These are phyloP conservation scores for Phaeosphaeriaceae sp. DNA, from an alignment of 2,329 filamentous ascomycete genomes.

Conservation along the genomic window DNA sequence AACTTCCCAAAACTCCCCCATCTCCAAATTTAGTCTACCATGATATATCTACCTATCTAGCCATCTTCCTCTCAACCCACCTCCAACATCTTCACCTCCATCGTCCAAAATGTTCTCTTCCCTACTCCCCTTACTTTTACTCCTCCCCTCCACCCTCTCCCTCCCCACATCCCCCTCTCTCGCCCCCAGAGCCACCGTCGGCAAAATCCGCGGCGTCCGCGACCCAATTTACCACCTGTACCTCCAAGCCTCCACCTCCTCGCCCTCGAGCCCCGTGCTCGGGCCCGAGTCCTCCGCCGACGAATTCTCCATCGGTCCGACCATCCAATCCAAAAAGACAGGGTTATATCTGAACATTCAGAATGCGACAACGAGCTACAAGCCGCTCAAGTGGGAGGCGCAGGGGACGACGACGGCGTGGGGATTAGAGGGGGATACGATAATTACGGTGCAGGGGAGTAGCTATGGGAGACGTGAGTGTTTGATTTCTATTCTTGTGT, in stretches of 20 bases:
- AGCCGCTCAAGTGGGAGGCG: slow-evolving; percentile 58
- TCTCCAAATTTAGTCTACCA: neutral
- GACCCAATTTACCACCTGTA: slow-evolving; percentile 63
- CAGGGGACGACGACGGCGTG: slow-evolving; percentile 57
- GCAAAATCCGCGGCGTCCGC: slow-evolving; percentile 60
- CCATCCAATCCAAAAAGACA: slow-evolving; percentile 60
- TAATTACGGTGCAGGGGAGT: slow-evolving; percentile 57
- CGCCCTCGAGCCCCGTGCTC: slow-evolving; percentile 57
- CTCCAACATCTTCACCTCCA: neutral
- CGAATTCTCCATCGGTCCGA: slow-evolving; percentile 59
- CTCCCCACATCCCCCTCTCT: neutral
- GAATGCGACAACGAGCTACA: slow-evolving; percentile 58
- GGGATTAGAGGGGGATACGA: slow-evolving; percentile 59
- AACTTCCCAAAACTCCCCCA: neutral
- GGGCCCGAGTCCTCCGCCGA: slow-evolving; percentile 60
- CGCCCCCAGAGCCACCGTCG: slow-evolving; percentile 49
- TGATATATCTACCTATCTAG: neutral
- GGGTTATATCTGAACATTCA: slow-evolving; percentile 59
- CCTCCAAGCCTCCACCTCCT: slow-evolving; percentile 56
- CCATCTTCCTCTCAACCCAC: neutral
- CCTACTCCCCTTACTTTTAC: neutral
- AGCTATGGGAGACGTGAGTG: slow-evolving; percentile 53
- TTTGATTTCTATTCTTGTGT: neutral
- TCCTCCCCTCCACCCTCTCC: neutral
- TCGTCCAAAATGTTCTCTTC: neutral